Conservation (phyloP, 306 rosid genomes). For the Elaeagnus macrophylla region DNA sequence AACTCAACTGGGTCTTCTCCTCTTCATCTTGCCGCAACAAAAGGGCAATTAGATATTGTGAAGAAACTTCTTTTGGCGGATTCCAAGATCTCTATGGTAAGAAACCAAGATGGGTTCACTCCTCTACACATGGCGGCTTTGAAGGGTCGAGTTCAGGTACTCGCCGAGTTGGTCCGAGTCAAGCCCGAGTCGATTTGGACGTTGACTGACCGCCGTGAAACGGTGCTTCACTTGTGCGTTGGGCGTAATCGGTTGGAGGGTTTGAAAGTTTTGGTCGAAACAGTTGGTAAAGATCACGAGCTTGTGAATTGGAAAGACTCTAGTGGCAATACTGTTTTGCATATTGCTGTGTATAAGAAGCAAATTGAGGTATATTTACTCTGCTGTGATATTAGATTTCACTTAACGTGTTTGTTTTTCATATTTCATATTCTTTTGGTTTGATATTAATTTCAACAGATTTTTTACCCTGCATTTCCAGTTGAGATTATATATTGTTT, state of each 20-base stretch:
- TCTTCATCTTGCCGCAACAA: slow-evolving; percentile 21
- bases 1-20: slow-evolving; percentile 22
- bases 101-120: slow-evolving; percentile 24
- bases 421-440: neutral
- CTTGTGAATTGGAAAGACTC: slow-evolving; percentile 17
- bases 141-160: slow-evolving; percentile 21
- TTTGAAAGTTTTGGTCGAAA: slow-evolving; percentile 16
- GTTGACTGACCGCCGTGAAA: slow-evolving; percentile 18
- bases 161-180: slow-evolving; percentile 15
- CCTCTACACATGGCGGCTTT: slow-evolving; percentile 26
- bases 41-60: slow-evolving; percentile 17
- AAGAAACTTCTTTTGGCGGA: slow-evolving; percentile 14
- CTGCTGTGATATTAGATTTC: neutral
- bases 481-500: too few species aligned
- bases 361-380: slow-evolving; percentile 18
- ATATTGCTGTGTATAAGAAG: slow-evolving; percentile 24
- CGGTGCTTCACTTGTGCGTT: slow-evolving; percentile 24
- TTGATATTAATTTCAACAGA: neutral
- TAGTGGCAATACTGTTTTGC: slow-evolving; percentile 24
- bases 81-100: slow-evolving; percentile 4
- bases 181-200: slow-evolving; percentile 14
- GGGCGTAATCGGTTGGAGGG: slow-evolving; percentile 22
- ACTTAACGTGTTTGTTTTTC: neutral
- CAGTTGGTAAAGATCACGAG: slow-evolving; percentile 3
- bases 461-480: too few species aligned